Base-by-base conservation (phyloP, 805 yeast genomes). In the Cyberlindnera mississippiensis region DNA sequence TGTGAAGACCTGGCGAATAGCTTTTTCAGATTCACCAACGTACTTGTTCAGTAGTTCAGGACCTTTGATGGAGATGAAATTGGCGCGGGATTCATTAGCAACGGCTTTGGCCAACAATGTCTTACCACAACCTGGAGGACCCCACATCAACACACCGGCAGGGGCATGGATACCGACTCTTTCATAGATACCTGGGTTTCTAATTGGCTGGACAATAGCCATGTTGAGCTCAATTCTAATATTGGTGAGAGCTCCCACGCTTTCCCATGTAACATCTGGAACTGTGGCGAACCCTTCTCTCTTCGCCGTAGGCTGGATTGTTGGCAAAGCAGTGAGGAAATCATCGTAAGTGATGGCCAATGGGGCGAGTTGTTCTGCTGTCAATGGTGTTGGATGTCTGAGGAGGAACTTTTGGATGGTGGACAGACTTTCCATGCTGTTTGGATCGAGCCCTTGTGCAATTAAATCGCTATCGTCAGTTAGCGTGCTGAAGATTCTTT, bases 81-180 rank as follows among this genome's bases (percentile, higher is more conserved):
- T 93, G 11, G 98, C 98, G 40, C 95, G 75, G 0, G 96, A 88
- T 63, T 93, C 98, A 60, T 91, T 91, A 10, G 99, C 99, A 3
- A 93, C 98, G 2, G 99, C 99, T 57, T 93, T 93, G 1, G 98
- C 98, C 22, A 93, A 69, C 37, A 93, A 70, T 0, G 99, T 93
- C 60, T 93, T 93, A 73, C 99, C 99, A 68, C 98, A 93, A 28
- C 99, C 99, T 3, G 99, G 99, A 2, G 99, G 99, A 0, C 99
- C 99, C 99, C 99, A 93, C 72, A 93, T 75, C 19, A 93, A 67
- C 1, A 93, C 99, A 43, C 99, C 99, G 0, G 96, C 89, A 2
- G 98, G 98, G 0, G 97, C 96, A 41, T 88, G 79, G 33, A 93
- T 90, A 62, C 99, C 99, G 10, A 90, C 97, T 45, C 81, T 79